Evolutionary conservation across 148 eudicot genomes (phyloP).

Genomic region (Fallopia convolvulus): DNA sequence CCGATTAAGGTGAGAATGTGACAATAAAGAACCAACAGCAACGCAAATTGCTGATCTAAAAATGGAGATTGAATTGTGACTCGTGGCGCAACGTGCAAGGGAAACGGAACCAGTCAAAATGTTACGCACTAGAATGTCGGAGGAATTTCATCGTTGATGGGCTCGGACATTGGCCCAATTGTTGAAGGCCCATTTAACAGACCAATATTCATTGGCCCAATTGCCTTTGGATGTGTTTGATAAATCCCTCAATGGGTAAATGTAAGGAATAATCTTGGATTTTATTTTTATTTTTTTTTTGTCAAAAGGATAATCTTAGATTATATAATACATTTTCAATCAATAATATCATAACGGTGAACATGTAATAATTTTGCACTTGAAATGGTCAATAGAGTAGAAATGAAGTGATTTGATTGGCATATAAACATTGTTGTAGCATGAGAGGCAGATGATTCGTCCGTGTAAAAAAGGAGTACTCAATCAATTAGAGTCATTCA

Average conservation of each 20-base stretch:
- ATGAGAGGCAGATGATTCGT: not conserved
- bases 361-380: not conserved
- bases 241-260: too few species aligned
- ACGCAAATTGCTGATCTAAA: not conserved
- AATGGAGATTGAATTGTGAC: not conserved
- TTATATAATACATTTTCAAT: not conserved
- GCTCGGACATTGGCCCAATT: not conserved
- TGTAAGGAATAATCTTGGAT: too few species aligned
- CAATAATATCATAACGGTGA: not conserved
- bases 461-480: not conserved
- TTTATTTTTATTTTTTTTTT: too few species aligned
- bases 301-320: too few species aligned
- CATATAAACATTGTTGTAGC: not conserved
- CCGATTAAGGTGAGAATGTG: not conserved
- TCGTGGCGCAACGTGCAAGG: not conserved
- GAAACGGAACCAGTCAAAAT: not conserved
- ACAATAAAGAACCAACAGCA: not conserved
- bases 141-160: not conserved
- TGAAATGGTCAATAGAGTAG: not conserved
- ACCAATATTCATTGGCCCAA: not conserved
- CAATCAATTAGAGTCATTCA: not conserved
- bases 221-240: too few species aligned
- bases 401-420: not conserved
- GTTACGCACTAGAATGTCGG: not conserved
- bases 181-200: not conserved